Base-by-base conservation (phyloP, 192 early-diverging fungal species). In the Mortierella antarctica region DNA sequence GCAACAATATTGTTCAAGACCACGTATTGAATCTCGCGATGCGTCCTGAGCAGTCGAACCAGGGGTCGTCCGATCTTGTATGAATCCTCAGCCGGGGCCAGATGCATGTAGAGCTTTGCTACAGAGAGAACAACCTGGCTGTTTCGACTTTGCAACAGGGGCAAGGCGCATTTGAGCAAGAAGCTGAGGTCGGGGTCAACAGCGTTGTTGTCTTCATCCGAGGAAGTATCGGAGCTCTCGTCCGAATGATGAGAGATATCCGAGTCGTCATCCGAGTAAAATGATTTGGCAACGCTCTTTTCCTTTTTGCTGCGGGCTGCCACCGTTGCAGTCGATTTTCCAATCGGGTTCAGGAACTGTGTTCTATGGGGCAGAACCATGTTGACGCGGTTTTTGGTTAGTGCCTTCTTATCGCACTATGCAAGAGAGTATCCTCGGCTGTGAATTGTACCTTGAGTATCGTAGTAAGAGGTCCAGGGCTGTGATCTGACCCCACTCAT, bases 401-500 rank as follows among this genome's bases (percentile, higher is more conserved):
- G 5, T 21, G 18, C 15, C 39, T 31, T 9, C 23, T 55, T 20
- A 21, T 55, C 7, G 55, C 23, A 57, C 59, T n/a, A 62, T 65
- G 31, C 23, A 13, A 23, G 17, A 51, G 2, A 39, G 23, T 31
- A 31, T 1, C 31, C 31, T 31, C 1, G 31, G 31, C 31, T 31
- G 31, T 31, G 48, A 48, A 31, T 13, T 46, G 47, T 87, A 86
- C 86, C 90, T 88, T 57, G 90, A 94, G 86, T 99, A 99, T 11
- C 90, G 84, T 41, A 91, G 63, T 59, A 99, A 78, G 31, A 97
- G 71, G 46, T 90, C 91, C 48, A 97, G 71, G 40, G 97, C 92
- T 52, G 92, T 92, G 42, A 97, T 88, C 82, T 99, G 97, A 13
- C 93, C 95, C 98, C 98, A 99, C 81, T 98, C 95, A 85, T 99